phyloP scores from a whole-genome alignment of 257 asterid species.

The Scutellaria baicalensis region DNA sequence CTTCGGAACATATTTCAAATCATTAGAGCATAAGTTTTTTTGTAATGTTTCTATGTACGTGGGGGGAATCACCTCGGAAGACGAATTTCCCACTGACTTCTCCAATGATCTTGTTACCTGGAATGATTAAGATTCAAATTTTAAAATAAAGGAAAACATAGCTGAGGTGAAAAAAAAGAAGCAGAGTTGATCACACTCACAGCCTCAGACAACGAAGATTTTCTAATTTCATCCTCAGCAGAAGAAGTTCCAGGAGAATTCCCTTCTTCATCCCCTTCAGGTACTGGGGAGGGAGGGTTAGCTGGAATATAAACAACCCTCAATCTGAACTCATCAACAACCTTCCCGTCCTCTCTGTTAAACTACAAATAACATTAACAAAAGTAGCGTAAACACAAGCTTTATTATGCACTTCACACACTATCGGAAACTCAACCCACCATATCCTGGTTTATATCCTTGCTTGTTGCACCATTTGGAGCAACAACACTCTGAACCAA shows the following conservation, averaged over 20 bases:
- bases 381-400: slow-evolving; percentile 2
- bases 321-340: slow-evolving; percentile 60
- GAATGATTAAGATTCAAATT: not conserved
- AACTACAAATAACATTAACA: slow-evolving; percentile 36
- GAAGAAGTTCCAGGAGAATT: slow-evolving; percentile 60
- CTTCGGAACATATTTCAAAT: not conserved
- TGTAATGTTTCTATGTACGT: not conserved
- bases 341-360: slow-evolving; percentile 53
- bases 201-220: slow-evolving; percentile 37
- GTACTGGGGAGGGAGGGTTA: slow-evolving; percentile 92
- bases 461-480: slow-evolving; percentile 49
- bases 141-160: not conserved
- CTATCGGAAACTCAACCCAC: slow-evolving; percentile 35
- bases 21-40: not conserved
- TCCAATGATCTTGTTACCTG: slow-evolving; percentile 49
- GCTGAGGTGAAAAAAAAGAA: not conserved
- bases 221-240: slow-evolving; percentile 50
- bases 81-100: slow-evolving; percentile 33
- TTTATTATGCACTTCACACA: not conserved
- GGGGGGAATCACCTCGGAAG: slow-evolving; percentile 41
- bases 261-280: slow-evolving; percentile 91
- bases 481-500: slow-evolving; percentile 73
- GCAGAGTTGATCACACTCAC: slow-evolving; percentile 32
- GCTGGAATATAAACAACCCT: slow-evolving; percentile 80
- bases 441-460: slow-evolving; percentile 59